These are phyloP conservation scores for Venturia nashicola DNA, from an alignment of 2,329 filamentous ascomycete species.

Conservation along the genomic window DNA sequence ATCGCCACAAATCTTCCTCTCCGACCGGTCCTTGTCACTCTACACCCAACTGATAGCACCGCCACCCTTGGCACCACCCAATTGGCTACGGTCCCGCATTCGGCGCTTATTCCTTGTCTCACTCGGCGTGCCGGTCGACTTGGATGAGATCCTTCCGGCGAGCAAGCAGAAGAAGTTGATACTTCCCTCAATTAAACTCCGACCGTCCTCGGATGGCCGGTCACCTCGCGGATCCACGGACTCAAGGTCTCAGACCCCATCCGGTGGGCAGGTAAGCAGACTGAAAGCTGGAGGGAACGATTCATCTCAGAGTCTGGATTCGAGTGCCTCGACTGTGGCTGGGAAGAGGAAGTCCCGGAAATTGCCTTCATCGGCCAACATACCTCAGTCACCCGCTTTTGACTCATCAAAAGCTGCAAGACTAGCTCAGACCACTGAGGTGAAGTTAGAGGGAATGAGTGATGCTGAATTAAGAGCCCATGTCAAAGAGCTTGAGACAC, in stretches of 20 bases:
- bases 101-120: conserved; percentile 91
- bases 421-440: conserved; percentile 72
- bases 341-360: conserved; percentile 20
- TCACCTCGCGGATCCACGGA: conserved; percentile 30
- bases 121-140: conserved; percentile 85
- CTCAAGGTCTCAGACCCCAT: conserved; percentile 18
- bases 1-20: conserved; percentile 51
- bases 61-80: conserved; percentile 84
- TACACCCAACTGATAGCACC: conserved; percentile 96
- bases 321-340: conserved; percentile 15
- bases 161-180: conserved; percentile 98
- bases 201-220: conserved; percentile 28
- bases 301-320: conserved; percentile 26
- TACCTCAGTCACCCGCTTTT: conserved; percentile 58
- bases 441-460: conserved; percentile 68
- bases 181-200: conserved; percentile 54
- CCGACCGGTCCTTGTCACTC: conserved; percentile 74
- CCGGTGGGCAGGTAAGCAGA: conserved; percentile 22
- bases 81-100: conserved; percentile 95
- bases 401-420: conserved; percentile 69
- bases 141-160: conserved; percentile 93
- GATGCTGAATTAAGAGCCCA: conserved; percentile 64
- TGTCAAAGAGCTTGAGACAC: conserved; percentile 36
- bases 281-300: conserved; percentile 24
- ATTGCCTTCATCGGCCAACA: conserved; percentile 26